A percentile compares a stretch with the other conserved stretches of the same genome.
Conservation (phyloP, 345 rosid species). For the Pistacia vera region DNA sequence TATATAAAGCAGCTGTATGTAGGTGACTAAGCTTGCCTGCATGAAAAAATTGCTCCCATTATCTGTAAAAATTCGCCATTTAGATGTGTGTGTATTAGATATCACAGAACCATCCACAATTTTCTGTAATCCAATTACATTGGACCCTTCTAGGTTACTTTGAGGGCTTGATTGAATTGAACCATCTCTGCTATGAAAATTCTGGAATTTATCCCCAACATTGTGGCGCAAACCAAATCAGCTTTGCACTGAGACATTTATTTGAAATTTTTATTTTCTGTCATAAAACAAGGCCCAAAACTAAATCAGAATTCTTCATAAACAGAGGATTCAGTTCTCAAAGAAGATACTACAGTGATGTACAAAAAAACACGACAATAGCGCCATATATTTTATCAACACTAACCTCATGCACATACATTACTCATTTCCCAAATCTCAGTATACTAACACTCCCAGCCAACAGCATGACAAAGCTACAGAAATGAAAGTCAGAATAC, state of each 20-base stretch:
- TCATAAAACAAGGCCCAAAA: not conserved
- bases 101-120: constrained; percentile 76
- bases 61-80: constrained; percentile 97
- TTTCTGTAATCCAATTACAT: constrained; percentile 46
- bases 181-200: constrained; percentile 49
- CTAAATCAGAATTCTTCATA: not conserved
- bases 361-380: not conserved
- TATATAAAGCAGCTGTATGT: not conserved
- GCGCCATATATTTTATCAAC: not conserved
- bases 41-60: constrained; percentile 76
- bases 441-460: not conserved
- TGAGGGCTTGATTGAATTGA: constrained; percentile 33
- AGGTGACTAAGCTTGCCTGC: constrained; percentile 47
- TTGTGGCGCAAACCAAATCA: constrained; percentile 37
- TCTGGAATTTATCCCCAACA: constrained; percentile 45
- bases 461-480: not conserved
- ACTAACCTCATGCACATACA: not conserved
- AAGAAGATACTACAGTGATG: constrained; percentile 1
- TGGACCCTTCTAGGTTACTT: constrained; percentile 37
- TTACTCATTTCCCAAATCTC: not conserved
- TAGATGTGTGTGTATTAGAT: constrained; percentile 84
- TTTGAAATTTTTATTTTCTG: not conserved
- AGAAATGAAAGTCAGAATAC: not conserved
- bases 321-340: not conserved
- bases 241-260: constrained; percentile 5